Conservation (phyloP, 139 green algal species). For the Coccomyxa sp. region DNA sequence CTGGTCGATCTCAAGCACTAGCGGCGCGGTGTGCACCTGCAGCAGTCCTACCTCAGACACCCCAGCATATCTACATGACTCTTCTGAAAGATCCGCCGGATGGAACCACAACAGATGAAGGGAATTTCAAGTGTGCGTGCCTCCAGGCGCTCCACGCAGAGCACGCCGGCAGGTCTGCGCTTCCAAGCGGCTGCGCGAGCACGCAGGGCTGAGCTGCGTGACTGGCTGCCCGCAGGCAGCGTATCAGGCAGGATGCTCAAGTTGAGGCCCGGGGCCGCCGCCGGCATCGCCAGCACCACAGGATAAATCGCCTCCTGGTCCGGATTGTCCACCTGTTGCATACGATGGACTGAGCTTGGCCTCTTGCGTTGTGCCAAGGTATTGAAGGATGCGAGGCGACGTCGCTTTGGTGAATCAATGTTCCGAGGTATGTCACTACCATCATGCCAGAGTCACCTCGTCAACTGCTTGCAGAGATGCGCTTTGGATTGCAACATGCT, state of each 20-base stretch:
- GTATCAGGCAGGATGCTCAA: conserved; percentile 14
- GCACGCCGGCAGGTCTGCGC: conserved; percentile 50
- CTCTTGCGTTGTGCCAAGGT: not conserved
- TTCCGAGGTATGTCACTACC: no score
- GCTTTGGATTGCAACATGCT: no score
- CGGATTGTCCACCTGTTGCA: conserved; percentile 62
- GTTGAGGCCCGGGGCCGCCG: conserved; percentile 3
- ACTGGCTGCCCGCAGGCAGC: conserved; percentile 4
- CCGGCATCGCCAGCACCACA: conserved; percentile 34
- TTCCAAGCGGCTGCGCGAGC: conserved; percentile 51
- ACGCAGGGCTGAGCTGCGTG: conserved; percentile 4
- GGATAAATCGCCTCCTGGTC: conserved; percentile 43
- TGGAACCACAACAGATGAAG: not conserved
- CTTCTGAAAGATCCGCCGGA: not conserved
- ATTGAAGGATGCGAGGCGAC: no score
- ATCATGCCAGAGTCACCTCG: no score
- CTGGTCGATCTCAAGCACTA: conserved; percentile 64
- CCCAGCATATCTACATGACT: not conserved
- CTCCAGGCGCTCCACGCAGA: conserved; percentile 64
- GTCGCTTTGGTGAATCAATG: no score
- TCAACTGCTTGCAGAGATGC: no score
- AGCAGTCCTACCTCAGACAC: conserved; percentile 42
- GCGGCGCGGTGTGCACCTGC: conserved; percentile 36
- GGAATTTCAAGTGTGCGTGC: conserved; percentile 2
- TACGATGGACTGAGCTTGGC: no score